Conservation (phyloP, 2,329 filamentous ascomycete species). For the Ophiostoma triangulosporum region DNA sequence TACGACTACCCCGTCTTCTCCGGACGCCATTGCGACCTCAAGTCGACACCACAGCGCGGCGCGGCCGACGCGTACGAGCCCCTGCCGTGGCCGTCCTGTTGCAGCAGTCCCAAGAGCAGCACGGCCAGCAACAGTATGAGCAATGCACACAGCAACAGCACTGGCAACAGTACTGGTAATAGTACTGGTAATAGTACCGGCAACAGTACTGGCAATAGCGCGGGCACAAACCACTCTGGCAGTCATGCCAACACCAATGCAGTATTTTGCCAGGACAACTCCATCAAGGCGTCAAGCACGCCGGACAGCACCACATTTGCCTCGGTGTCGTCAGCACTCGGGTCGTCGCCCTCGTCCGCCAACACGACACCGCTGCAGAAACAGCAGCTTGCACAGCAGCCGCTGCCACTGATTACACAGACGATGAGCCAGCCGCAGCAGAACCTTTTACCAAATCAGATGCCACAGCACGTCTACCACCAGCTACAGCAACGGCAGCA, state of each 20-base stretch:
- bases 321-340: background rate
- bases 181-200: background rate
- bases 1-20: constrained; percentile 35
- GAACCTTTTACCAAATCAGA: background rate
- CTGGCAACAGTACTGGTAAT: background rate
- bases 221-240: background rate
- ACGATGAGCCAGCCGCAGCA: background rate
- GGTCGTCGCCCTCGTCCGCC: background rate
- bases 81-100: constrained; percentile 22
- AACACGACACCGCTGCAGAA: background rate
- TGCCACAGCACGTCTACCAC: background rate
- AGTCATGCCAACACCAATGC: background rate
- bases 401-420: background rate
- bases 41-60: constrained; percentile 18
- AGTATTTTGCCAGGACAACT: background rate
- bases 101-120: constrained; percentile 14
- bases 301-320: constrained; percentile 1
- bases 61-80: constrained; percentile 18
- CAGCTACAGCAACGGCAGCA: background rate
- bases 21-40: constrained; percentile 35
- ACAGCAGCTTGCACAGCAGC: background rate
- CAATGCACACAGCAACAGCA: background rate
- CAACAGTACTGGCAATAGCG: background rate
- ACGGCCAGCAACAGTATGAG: background rate
- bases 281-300: background rate